These are phyloP conservation scores for Arthrobotrys sinensis DNA, from an alignment of 2,329 filamentous ascomycete genomes.

Conservation along the genomic window DNA sequence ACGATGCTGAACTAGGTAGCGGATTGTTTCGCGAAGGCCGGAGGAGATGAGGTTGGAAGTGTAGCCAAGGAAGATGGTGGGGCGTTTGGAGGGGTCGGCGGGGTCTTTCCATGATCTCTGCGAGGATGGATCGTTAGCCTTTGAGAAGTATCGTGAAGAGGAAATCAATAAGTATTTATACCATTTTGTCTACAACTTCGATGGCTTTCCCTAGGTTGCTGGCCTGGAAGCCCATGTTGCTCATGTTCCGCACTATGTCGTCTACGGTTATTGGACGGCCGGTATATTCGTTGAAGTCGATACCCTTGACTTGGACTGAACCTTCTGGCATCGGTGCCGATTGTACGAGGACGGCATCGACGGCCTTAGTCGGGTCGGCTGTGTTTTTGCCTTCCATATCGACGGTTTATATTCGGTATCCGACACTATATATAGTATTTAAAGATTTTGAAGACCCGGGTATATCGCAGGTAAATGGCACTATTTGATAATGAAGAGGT, in stretches of 20 bases:
- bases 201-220: conserved; percentile 87
- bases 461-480: neutral
- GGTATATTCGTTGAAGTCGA: conserved; percentile 90
- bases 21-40: conserved; percentile 88
- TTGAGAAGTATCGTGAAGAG: neutral
- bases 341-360: conserved; percentile 81
- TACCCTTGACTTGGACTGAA: conserved; percentile 80
- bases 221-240: conserved; percentile 87
- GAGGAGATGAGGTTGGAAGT: conserved; percentile 98
- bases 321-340: conserved; percentile 85
- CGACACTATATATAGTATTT: neutral
- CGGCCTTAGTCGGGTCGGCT: conserved; percentile 29
- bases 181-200: conserved; percentile 95
- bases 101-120: conserved; percentile 85
- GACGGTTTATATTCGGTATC: neutral
- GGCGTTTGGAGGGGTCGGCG: conserved; percentile 79
- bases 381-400: conserved; percentile 38
- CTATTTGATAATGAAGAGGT: conserved; percentile 54
- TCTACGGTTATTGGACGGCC: conserved; percentile 84
- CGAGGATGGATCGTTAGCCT: neutral
- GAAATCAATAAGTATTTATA: conserved; percentile 69
- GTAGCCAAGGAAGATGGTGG: conserved; percentile 97
- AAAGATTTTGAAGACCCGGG: neutral
- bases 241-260: conserved; percentile 85
- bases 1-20: conserved; percentile 92